Conservation (phyloP, 441 rosid genomes). For the Melastoma candidum region DNA sequence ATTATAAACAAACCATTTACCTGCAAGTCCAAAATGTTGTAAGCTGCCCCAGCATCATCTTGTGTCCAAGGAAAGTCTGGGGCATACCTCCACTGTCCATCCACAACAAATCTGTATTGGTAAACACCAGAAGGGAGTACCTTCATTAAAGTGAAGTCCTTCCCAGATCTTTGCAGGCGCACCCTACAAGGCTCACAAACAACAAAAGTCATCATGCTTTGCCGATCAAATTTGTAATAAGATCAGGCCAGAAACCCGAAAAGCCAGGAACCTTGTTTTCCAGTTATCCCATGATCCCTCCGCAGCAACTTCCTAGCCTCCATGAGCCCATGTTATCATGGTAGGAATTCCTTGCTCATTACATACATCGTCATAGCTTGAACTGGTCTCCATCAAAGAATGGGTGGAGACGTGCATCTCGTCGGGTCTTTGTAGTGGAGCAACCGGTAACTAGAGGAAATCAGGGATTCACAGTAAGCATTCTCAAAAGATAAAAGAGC, state of each 20-base stretch:
- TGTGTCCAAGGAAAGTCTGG: constrained; percentile 75
- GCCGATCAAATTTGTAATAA: background rate
- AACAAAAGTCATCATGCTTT: no score
- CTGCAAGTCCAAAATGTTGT: constrained; percentile 79
- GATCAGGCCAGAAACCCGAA: background rate
- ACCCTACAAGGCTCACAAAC: constrained; percentile 30
- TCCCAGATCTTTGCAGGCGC: constrained; percentile 79
- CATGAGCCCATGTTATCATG: constrained; percentile 88
- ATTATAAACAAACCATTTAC: constrained; percentile 19
- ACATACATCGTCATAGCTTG: constrained; percentile 45
- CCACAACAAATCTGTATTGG: constrained; percentile 80
- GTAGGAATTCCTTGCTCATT: constrained; percentile 77
- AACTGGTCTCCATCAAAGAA: constrained; percentile 47
- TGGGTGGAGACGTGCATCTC: constrained; percentile 67
- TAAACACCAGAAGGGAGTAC: constrained; percentile 92
- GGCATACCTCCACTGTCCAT: constrained; percentile 80
- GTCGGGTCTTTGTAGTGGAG: constrained; percentile 83
- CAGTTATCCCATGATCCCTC: constrained; percentile 98
- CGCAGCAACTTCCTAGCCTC: constrained; percentile 72
- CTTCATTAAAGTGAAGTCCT: constrained; percentile 87
- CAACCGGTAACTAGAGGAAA: constrained; percentile 56
- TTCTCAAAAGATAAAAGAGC: background rate
- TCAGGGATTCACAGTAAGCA: background rate
- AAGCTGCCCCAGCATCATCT: constrained; percentile 67
- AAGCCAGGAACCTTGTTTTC: constrained; percentile 51